Evolutionary conservation across 2,329 filamentous ascomycete species (phyloP).

Genomic region (Dichotomopilus funicola): DNA sequence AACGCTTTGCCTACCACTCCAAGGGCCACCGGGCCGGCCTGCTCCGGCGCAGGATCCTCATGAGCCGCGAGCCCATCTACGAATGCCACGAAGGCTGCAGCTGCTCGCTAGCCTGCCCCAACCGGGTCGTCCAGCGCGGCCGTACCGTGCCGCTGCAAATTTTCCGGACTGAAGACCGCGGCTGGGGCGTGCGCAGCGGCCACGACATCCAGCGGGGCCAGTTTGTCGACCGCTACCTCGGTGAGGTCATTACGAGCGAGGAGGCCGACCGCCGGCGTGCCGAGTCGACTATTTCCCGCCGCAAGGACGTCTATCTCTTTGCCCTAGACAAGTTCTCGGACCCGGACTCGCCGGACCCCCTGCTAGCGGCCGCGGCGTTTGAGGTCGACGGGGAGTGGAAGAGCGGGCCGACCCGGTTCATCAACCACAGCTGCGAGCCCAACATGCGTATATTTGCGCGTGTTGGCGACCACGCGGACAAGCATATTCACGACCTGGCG

Average conservation of each 20-base stretch:
- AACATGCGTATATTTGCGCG: constrained; percentile 75
- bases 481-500: constrained; percentile 67
- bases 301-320: constrained; percentile 76
- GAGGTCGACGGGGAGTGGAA: constrained; percentile 68
- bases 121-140: constrained; percentile 69
- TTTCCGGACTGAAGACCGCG: constrained; percentile 64
- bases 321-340: constrained; percentile 74
- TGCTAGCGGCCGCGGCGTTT: constrained; percentile 49
- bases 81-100: constrained; percentile 70
- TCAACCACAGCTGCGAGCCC: constrained; percentile 76
- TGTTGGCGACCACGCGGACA: constrained; percentile 69
- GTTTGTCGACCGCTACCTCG: constrained; percentile 74
- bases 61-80: constrained; percentile 60
- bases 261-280: constrained; percentile 62
- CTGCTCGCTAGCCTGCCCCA: constrained; percentile 61
- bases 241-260: constrained; percentile 57
- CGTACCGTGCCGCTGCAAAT: constrained; percentile 66
- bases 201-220: constrained; percentile 62
- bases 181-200: constrained; percentile 68
- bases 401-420: constrained; percentile 72
- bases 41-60: constrained; percentile 45
- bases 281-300: constrained; percentile 45
- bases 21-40: constrained; percentile 46
- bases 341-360: constrained; percentile 46
- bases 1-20: constrained; percentile 58